Conservation (phyloP, 768 basidiomycete genomes). For the Russula griseocarnosa region DNA sequence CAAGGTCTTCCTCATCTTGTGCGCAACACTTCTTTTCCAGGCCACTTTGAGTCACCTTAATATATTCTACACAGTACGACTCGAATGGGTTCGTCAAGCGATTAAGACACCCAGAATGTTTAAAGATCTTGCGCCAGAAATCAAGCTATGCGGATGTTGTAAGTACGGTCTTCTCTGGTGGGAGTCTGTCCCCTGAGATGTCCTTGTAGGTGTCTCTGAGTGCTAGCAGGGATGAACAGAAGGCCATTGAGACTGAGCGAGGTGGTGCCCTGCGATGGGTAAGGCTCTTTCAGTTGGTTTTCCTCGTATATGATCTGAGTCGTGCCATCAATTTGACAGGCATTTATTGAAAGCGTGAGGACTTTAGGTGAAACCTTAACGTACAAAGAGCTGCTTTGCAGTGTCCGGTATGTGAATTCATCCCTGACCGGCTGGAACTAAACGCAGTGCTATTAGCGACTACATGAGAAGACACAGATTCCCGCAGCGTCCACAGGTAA, state of each 20-base stretch:
- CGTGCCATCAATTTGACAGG: background rate
- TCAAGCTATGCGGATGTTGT: background rate
- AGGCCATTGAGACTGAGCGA: background rate
- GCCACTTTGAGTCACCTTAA: background rate
- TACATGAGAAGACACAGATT: background rate
- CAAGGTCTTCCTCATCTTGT: constrained; percentile 12
- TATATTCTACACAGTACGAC: background rate
- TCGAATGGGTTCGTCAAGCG: background rate
- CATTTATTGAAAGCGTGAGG: background rate
- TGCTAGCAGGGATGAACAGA: background rate
- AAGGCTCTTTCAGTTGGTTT: background rate
- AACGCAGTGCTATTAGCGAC: background rate
- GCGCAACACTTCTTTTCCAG: background rate
- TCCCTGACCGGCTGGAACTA: background rate
- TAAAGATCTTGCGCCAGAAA: background rate
- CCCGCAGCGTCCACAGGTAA: constrained; percentile 3
- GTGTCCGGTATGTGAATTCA: background rate
- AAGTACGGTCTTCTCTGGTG: background rate
- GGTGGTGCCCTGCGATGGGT: constrained; percentile 6
- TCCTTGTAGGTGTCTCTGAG: constrained; percentile 7
- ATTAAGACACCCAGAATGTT: background rate
- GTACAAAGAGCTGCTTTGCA: background rate
- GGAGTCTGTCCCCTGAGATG: background rate
- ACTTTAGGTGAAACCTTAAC: background rate
- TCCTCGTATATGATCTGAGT: background rate